These are phyloP conservation scores for Tetratostichococcus sp. DNA, from an alignment of 139 green algal species.

Conservation along the genomic window DNA sequence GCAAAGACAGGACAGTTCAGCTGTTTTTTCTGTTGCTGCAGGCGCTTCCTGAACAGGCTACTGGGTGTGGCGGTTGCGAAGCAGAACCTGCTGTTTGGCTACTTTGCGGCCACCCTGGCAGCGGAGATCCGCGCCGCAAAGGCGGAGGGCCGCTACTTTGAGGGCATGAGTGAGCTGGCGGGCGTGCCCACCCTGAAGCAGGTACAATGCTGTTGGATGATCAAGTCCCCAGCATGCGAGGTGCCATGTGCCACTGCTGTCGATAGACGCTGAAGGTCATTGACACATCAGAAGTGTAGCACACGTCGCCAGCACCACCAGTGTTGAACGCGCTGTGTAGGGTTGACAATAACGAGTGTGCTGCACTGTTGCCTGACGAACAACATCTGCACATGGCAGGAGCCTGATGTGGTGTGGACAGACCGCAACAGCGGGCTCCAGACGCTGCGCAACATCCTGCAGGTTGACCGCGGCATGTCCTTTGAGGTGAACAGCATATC, in stretches of 20 bases:
- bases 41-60: constrained; percentile 83
- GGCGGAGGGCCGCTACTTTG: constrained; percentile 54
- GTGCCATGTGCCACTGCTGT: too few species aligned
- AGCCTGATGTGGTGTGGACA: constrained; percentile 36
- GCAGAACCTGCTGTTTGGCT: constrained; percentile 85
- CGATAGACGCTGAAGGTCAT: too few species aligned
- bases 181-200: constrained; percentile 8
- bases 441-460: constrained; percentile 53
- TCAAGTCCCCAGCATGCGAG: too few species aligned
- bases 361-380: too few species aligned
- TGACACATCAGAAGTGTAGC: too few species aligned
- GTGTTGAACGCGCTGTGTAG: too few species aligned
- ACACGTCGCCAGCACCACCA: too few species aligned
- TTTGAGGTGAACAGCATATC: constrained; percentile 31
- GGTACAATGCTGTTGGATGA: neutral
- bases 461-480: constrained; percentile 62
- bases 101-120: constrained; percentile 60
- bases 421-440: constrained; percentile 48
- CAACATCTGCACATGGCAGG: too few species aligned
- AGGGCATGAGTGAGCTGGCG: constrained; percentile 59
- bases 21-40: neutral
- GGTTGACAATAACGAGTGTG: too few species aligned
- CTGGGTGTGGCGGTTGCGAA: constrained; percentile 64
- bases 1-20: too few species aligned
- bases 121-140: constrained; percentile 61